Evolutionary conservation across 805 yeast species (phyloP).

Genomic region (Zygoascus flipseniorum): DNA sequence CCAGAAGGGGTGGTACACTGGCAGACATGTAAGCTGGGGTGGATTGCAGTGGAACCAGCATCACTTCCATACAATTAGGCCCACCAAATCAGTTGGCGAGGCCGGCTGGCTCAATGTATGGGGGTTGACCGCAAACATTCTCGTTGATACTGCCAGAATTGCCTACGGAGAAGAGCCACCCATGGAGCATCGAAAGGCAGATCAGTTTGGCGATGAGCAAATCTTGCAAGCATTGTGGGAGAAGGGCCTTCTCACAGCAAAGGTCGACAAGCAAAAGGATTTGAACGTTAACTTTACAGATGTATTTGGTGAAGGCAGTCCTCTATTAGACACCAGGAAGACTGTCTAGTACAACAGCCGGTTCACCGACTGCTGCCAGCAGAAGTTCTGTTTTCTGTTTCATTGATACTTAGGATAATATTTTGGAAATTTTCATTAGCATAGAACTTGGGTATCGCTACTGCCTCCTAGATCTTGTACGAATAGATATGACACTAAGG

Average conservation of each 20-base stretch:
- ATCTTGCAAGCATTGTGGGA: slow-evolving; percentile 19
- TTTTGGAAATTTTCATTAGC: too few species aligned
- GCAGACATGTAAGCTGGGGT: slow-evolving; percentile 26
- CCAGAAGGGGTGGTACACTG: slow-evolving; percentile 15
- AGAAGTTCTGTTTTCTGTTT: too few species aligned
- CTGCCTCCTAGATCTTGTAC: too few species aligned
- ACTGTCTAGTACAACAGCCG: neutral
- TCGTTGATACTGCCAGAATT: slow-evolving; percentile 31
- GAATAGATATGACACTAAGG: too few species aligned
- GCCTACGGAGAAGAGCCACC: slow-evolving; percentile 27
- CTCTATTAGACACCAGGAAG: slow-evolving; percentile 8
- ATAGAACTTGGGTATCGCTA: too few species aligned
- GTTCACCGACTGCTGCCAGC: too few species aligned
- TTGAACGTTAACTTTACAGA: slow-evolving; percentile 13
- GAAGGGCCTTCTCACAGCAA: slow-evolving; percentile 14
- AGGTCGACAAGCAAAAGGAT: slow-evolving; percentile 14
- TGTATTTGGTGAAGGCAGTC: slow-evolving; percentile 17
- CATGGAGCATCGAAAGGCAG: slow-evolving; percentile 23
- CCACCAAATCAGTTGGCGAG: slow-evolving; percentile 24
- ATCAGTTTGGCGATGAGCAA: slow-evolving; percentile 25
- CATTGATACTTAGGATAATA: too few species aligned
- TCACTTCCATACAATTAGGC: slow-evolving; percentile 22
- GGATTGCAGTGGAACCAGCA: slow-evolving; percentile 29
- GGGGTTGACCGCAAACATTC: slow-evolving; percentile 36
- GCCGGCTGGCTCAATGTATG: slow-evolving; percentile 28